Percentiles rank a stretch among this genome's conserved stretches.
phyloP scores from a whole-genome alignment of 805 yeast genomes.

The Ogataea trehalophila region DNA sequence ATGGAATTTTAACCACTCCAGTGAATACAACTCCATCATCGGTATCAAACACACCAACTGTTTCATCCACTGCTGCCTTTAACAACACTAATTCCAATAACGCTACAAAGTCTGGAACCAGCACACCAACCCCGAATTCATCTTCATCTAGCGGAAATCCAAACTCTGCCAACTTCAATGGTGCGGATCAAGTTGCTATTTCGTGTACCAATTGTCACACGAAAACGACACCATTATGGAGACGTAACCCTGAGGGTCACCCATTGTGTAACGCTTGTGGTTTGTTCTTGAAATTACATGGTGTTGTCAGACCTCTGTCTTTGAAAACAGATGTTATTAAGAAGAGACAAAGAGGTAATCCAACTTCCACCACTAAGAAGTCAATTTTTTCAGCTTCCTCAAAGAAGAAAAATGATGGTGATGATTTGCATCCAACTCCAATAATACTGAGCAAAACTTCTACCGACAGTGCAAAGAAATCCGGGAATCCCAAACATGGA shows the following conservation, averaged over 20 bases:
- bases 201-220: constrained; percentile 88
- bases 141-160: constrained; percentile 6
- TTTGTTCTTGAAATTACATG: constrained; percentile 83
- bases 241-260: constrained; percentile 87
- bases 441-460: constrained; percentile 18
- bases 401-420: constrained; percentile 37
- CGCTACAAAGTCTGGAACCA: neutral
- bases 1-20: neutral
- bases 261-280: constrained; percentile 98
- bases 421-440: constrained; percentile 45
- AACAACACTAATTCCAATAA: neutral
- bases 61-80: constrained; percentile 7
- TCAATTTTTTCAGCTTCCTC: constrained; percentile 2
- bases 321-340: constrained; percentile 78
- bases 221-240: constrained; percentile 90
- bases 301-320: constrained; percentile 90
- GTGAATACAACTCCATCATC: neutral
- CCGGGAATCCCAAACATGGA: neutral
- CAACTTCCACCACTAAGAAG: constrained; percentile 20
- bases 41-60: constrained; percentile 11
- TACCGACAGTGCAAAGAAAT: neutral
- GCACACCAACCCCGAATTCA: constrained; percentile 8
- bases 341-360: constrained; percentile 67
- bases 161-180: constrained; percentile 3
- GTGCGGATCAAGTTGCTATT: constrained; percentile 15